Conservation (phyloP, 768 basidiomycete species). For the Pholiota molesta region DNA sequence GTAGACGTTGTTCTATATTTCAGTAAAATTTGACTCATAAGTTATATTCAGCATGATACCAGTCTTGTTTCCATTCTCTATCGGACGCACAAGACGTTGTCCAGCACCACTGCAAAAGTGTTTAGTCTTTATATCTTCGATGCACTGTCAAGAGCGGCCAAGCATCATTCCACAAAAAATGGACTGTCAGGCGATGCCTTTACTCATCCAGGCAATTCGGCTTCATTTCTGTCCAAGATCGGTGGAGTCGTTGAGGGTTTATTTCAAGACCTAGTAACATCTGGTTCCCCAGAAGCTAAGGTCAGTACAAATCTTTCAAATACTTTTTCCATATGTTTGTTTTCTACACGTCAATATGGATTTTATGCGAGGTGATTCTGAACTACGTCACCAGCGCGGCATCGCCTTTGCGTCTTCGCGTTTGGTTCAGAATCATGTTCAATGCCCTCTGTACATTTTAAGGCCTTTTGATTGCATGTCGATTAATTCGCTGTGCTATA, state of each 20-base stretch:
- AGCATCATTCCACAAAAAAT: conserved; percentile 66
- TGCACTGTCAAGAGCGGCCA: conserved; percentile 85
- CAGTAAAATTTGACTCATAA: background rate
- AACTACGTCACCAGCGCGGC: no score
- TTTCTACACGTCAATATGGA: conserved; percentile 15
- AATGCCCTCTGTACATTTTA: no score
- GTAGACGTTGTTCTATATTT: conserved; percentile 25
- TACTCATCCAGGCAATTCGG: conserved; percentile 65
- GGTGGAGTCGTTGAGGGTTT: conserved; percentile 90
- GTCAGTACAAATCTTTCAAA: conserved; percentile 57
- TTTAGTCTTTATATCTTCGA: conserved; percentile 94
- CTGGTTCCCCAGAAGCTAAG: conserved; percentile 74
- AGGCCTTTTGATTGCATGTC: no score
- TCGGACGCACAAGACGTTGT: conserved; percentile 83
- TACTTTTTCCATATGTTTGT: background rate
- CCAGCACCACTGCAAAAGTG: conserved; percentile 64
- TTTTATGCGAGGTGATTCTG: background rate
- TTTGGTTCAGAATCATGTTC: no score
- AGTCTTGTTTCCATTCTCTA: conserved; percentile 88
- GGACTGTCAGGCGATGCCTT: conserved; percentile 57
- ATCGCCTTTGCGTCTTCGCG: background rate
- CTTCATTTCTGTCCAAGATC: conserved; percentile 86
- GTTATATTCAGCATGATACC: conserved; percentile 69
- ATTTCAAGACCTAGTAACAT: conserved; percentile 79
- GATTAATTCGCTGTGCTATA: background rate